Percentiles rank a stretch among this genome's conserved stretches.
Conservation (phyloP, 768 basidiomycete genomes). For the Lactifluus echinatus region DNA sequence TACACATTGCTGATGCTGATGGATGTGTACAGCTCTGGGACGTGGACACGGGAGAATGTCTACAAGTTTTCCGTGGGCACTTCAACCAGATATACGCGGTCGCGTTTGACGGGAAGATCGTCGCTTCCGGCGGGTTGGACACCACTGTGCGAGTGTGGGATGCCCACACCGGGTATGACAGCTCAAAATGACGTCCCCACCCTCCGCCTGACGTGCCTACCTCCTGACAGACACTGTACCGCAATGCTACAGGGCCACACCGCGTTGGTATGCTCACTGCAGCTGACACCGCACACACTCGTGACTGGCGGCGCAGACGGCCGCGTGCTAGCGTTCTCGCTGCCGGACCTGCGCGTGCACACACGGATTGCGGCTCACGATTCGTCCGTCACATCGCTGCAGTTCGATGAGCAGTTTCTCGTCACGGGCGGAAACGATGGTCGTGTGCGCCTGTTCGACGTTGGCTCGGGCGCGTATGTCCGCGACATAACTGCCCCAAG, state of each 20-base stretch:
- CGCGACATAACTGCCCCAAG: conserved; percentile 70
- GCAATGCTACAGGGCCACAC: conserved; percentile 20
- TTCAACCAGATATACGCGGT: conserved; percentile 90
- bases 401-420: conserved; percentile 76
- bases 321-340: conserved; percentile 58
- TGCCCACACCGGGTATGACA: conserved; percentile 56
- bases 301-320: conserved; percentile 91
- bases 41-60: conserved; percentile 62
- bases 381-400: conserved; percentile 76
- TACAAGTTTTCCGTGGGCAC: conserved; percentile 59
- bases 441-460: conserved; percentile 66
- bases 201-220: not conserved
- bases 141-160: conserved; percentile 99
- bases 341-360: conserved; percentile 25
- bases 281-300: conserved; percentile 53
- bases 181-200: not conserved
- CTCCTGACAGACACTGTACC: conserved; percentile 13
- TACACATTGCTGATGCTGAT: not conserved
- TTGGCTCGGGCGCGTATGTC: conserved; percentile 54
- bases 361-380: conserved; percentile 84
- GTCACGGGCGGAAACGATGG: conserved; percentile 85
- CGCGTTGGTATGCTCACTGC: conserved; percentile 20
- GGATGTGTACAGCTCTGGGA: conserved; percentile 30
- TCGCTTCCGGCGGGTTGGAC: conserved; percentile 95
- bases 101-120: conserved; percentile 78